Base-by-base conservation (phyloP, 768 basidiomycete genomes). In the Lactarius psammicola region DNA sequence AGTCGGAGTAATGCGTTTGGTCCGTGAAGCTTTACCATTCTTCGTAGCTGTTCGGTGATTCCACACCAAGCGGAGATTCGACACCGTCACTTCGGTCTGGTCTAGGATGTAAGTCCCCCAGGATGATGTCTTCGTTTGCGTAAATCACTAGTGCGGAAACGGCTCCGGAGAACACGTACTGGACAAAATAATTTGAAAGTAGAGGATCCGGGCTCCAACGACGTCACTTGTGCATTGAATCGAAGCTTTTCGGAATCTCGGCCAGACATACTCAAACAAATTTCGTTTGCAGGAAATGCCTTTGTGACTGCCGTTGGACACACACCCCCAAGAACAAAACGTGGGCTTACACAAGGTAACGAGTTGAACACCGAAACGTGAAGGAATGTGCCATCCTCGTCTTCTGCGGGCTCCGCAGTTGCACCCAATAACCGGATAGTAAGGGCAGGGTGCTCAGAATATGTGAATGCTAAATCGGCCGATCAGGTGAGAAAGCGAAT, bases 41-140 rank as follows among this genome's bases (percentile, higher is more conserved):
- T 73, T 70, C n/a, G 71, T 42, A 11, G 72, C 49, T 68, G 79
- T 79, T 62, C 81, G 78, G 71, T 86, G 78, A 46, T 78, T 79
- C 82, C 87, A 89, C 71, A 90, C 87, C 54, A 95, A 80, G 55
- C 82, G 77, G 18, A 95, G 79, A 34, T 81, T 82, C 4, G 87
- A 82, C 63, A 90, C 77, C 18, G 82, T 84, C 28, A 90, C 79
- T 75, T 92, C 87, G 18, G 83, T 88, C 40, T 80, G 80, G 38
- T 92, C 89, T 30, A 90, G 78, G 2, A 85, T 70, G 72, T 89
- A 92, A 1, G 82, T 80, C 13, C 95, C 95, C 55, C 81, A 78
- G 18, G 86, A 80, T 4, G 90, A 83, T 18, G 86, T 60, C 66
- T 46, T 70, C 31, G 28, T 49, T 58, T 38, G 18, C 4, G 26